phyloP scores from a whole-genome alignment of 1,284 basidiomycete species.

The Austroboletus rostrupii region DNA sequence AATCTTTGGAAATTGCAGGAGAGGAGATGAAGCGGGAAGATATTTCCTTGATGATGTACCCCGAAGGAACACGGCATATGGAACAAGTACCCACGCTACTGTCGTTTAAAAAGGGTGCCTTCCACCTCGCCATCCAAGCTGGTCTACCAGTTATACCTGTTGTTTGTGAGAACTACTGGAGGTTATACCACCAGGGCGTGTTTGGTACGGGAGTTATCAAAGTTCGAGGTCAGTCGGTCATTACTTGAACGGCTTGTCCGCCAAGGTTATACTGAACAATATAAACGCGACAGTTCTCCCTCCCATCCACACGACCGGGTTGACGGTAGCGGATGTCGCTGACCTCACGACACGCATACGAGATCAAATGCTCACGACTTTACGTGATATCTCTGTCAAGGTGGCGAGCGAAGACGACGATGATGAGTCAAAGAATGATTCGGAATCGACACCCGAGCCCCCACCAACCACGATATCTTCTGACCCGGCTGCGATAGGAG shows the following conservation, averaged over 20 bases:
- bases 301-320: constrained; percentile 67
- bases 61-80: constrained; percentile 85
- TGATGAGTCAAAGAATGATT: constrained; percentile 17
- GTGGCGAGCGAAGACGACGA: constrained; percentile 27
- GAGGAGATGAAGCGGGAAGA: constrained; percentile 75
- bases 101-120: constrained; percentile 97
- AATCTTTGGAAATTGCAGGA: constrained; percentile 75
- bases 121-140: constrained; percentile 91
- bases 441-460: constrained; percentile 10
- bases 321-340: constrained; percentile 63
- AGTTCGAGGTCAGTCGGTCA: constrained; percentile 66
- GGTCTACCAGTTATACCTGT: constrained; percentile 88
- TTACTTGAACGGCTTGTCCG: constrained; percentile 2
- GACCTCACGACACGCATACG: constrained; percentile 62
- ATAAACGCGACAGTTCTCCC: constrained; percentile 57
- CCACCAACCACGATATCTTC: constrained; percentile 1
- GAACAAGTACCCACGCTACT: constrained; percentile 66
- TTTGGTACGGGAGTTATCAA: constrained; percentile 79
- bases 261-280: constrained; percentile 12
- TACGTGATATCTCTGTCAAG: constrained; percentile 63
- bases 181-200: constrained; percentile 73
- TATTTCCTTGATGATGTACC: constrained; percentile 87
- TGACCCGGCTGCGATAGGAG: constrained; percentile 1
- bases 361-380: constrained; percentile 65
- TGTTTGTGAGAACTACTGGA: constrained; percentile 92